Evolutionary conservation across 2,329 filamentous ascomycete species (phyloP).

Genomic region (Thielaviopsis musarum): DNA sequence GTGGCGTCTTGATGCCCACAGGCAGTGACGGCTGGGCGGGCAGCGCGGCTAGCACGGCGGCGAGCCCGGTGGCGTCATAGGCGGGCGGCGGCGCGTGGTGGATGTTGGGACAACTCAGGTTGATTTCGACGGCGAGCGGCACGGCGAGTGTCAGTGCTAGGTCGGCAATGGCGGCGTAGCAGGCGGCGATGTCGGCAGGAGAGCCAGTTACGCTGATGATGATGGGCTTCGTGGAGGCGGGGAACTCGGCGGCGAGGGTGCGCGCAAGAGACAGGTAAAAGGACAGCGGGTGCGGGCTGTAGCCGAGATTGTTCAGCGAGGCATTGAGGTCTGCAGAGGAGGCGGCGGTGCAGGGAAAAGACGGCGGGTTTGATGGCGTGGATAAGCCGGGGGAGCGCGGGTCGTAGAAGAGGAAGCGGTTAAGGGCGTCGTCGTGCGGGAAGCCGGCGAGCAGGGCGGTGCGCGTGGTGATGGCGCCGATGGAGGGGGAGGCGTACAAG

Average conservation of each 20-base stretch:
- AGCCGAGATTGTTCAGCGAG: slow-evolving; percentile 56
- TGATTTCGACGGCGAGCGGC: slow-evolving; percentile 54
- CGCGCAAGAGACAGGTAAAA: slow-evolving; percentile 41
- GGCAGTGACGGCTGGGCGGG: slow-evolving; percentile 22
- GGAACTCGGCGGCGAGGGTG: slow-evolving; percentile 23
- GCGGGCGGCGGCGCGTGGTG: slow-evolving; percentile 50
- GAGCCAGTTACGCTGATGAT: slow-evolving; percentile 56
- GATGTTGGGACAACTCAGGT: slow-evolving; percentile 67
- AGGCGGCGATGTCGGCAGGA: slow-evolving; percentile 36
- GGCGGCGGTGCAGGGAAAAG: slow-evolving; percentile 14
- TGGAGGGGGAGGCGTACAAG: slow-evolving; percentile 44
- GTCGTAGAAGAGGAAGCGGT: slow-evolving; percentile 53
- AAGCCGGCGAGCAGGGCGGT: slow-evolving; percentile 53
- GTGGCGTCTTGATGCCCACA: slow-evolving; percentile 55
- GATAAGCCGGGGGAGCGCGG: slow-evolving; percentile 14
- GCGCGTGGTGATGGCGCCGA: slow-evolving; percentile 58
- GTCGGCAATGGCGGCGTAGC: slow-evolving; percentile 33
- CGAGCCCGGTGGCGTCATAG: slow-evolving; percentile 37
- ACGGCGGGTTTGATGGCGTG: slow-evolving; percentile 13
- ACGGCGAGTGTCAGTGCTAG: slow-evolving; percentile 17
- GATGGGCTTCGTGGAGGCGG: slow-evolving; percentile 34
- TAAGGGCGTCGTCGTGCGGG: slow-evolving; percentile 37
- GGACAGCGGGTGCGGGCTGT: slow-evolving; percentile 45
- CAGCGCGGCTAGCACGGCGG: slow-evolving; percentile 36
- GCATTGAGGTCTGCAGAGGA: slow-evolving; percentile 19